Conservation (phyloP, 2,329 filamentous ascomycete genomes). For the Hirsutella minnesotensis region DNA sequence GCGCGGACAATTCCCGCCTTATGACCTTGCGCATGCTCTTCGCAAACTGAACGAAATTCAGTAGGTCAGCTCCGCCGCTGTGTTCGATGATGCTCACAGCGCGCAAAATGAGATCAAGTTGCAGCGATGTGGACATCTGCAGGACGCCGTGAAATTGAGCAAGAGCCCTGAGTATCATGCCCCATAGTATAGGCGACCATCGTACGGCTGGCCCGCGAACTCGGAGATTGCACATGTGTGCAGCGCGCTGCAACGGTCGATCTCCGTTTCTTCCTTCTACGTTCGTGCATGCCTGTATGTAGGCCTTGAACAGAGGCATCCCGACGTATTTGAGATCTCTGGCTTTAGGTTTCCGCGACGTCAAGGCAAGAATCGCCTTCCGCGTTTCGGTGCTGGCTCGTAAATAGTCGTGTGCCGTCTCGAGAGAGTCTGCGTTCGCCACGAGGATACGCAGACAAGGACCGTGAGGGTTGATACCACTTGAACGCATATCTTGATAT, state of each 20-base stretch:
- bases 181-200: slow-evolving; percentile 20
- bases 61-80: slow-evolving; percentile 10
- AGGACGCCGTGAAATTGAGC: slow-evolving; percentile 16
- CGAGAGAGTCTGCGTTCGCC: slow-evolving; percentile 33
- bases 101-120: slow-evolving; percentile 16
- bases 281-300: slow-evolving; percentile 25
- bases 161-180: slow-evolving; percentile 20
- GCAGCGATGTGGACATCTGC: slow-evolving; percentile 15
- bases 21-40: slow-evolving; percentile 11
- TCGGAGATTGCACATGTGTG: slow-evolving; percentile 16
- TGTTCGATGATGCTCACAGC: slow-evolving; percentile 17
- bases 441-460: slow-evolving; percentile 45
- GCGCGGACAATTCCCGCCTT: slow-evolving; percentile 11
- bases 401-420: slow-evolving; percentile 37
- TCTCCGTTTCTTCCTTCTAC: slow-evolving; percentile 9
- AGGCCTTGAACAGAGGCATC: slow-evolving; percentile 33
- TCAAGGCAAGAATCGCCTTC: slow-evolving; percentile 8
- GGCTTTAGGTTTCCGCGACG: slow-evolving; percentile 11
- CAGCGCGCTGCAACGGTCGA: slow-evolving; percentile 18
- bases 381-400: slow-evolving; percentile 23
- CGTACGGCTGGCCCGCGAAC: slow-evolving; percentile 11
- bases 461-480: slow-evolving; percentile 34
- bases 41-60: slow-evolving; percentile 10
- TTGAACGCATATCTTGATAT: slow-evolving; percentile 43
- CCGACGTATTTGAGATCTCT: slow-evolving; percentile 13